Conservation (phyloP, 768 basidiomycete species). For the Pleurotus tuoliensis region DNA sequence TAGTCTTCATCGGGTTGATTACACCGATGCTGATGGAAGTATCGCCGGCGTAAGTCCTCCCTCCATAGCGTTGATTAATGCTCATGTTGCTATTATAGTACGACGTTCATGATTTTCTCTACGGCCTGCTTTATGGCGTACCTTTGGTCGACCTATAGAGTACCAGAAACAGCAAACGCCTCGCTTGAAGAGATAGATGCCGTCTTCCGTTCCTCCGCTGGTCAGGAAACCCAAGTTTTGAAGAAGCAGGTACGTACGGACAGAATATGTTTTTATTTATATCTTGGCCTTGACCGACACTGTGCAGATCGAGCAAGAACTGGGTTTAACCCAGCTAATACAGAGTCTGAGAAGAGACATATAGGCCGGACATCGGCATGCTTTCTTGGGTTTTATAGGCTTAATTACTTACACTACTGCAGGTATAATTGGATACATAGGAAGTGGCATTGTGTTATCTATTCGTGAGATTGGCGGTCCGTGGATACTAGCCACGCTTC, state of each 20-base stretch:
- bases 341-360: conserved; percentile 26
- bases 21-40: conserved; percentile 63
- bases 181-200: conserved; percentile 75
- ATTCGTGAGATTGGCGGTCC: no score
- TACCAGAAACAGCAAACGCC: conserved; percentile 77
- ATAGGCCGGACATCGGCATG: no score
- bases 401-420: no score
- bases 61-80: neutral
- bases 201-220: conserved; percentile 59
- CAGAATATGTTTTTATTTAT: neutral
- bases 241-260: conserved; percentile 46
- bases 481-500: no score
- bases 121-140: conserved; percentile 62
- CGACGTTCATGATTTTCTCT: conserved; percentile 68
- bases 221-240: conserved; percentile 45
- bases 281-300: neutral
- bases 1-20: conserved; percentile 73
- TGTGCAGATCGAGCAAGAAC: conserved; percentile 50
- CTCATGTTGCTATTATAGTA: conserved; percentile 28
- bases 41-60: conserved; percentile 50
- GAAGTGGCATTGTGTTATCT: no score
- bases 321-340: conserved; percentile 48
- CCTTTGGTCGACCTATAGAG: conserved; percentile 63
- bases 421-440: no score
- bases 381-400: no score